These are phyloP conservation scores for Salix viminalis DNA, from an alignment of 345 rosid species.

Conservation along the genomic window DNA sequence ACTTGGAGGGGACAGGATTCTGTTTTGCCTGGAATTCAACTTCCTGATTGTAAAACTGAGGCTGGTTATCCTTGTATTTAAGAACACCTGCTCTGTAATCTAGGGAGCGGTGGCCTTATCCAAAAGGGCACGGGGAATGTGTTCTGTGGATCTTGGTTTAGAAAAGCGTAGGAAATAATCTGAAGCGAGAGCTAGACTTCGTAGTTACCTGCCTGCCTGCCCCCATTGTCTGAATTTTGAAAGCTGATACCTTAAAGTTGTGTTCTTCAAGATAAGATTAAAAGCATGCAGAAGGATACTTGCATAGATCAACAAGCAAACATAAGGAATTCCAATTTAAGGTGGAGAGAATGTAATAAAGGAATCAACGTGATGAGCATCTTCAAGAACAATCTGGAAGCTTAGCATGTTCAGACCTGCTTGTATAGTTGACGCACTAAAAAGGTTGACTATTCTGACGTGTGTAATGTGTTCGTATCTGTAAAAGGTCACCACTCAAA, in stretches of 20 bases:
- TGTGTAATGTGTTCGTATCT: background rate
- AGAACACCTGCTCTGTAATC: conserved; percentile 11
- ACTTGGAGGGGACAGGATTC: conserved; percentile 18
- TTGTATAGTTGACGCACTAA: conserved; percentile 1
- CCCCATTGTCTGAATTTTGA: conserved; percentile 1
- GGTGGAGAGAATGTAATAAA: conserved; percentile 29
- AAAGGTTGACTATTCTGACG: background rate
- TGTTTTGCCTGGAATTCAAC: conserved; percentile 21
- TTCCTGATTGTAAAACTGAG: conserved; percentile 15
- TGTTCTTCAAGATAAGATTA: conserved; percentile 19
- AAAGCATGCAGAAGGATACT: conserved; percentile 8
- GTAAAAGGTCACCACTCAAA: background rate
- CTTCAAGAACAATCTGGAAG: conserved; percentile 23
- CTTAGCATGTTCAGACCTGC: conserved; percentile 7
- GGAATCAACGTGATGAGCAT: conserved; percentile 28
- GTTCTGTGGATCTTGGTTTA: conserved; percentile 2
- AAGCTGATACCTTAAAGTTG: conserved; percentile 18
- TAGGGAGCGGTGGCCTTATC: background rate
- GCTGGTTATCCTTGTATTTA: conserved; percentile 11
- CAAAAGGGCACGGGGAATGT: conserved; percentile 9
- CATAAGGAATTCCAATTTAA: conserved; percentile 15
- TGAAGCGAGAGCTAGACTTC: background rate
- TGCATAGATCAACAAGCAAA: conserved; percentile 7
- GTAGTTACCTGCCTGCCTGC: background rate
- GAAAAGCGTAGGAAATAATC: background rate